Evolutionary conservation across 768 basidiomycete genomes (phyloP).

Genomic region (Cytidiella melzeri): DNA sequence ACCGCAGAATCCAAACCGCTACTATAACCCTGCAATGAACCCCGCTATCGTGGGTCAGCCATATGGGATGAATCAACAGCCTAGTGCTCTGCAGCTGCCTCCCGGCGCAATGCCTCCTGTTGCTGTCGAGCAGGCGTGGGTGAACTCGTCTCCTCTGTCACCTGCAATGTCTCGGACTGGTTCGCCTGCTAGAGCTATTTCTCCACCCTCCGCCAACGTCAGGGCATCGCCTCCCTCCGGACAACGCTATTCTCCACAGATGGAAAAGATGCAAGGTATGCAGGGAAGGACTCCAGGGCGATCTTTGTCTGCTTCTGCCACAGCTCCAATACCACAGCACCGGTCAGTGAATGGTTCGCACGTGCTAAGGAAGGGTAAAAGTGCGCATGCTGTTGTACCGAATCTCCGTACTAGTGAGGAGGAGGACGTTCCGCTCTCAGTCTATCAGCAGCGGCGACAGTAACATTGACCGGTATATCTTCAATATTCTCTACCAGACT

Average conservation of each 20-base stretch:
- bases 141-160: constrained; percentile 26
- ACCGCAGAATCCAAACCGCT: constrained; percentile 20
- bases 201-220: constrained; percentile 24
- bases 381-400: constrained; percentile 50
- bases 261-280: constrained; percentile 23
- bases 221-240: constrained; percentile 44
- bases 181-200: constrained; percentile 19
- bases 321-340: constrained; percentile 34
- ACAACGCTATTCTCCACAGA: constrained; percentile 31
- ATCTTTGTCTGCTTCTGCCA: constrained; percentile 66
- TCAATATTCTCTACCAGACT: neutral
- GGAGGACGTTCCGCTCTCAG: constrained; percentile 74
- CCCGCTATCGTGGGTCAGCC: constrained; percentile 27
- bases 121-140: constrained; percentile 26
- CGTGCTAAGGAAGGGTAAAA: constrained; percentile 50
- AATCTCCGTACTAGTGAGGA: constrained; percentile 52
- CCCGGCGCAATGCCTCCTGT: constrained; percentile 61
- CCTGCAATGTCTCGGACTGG: constrained; percentile 20
- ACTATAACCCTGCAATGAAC: constrained; percentile 33
- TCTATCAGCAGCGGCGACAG: constrained; percentile 69
- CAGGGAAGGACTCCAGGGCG: constrained; percentile 46
- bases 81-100: constrained; percentile 39
- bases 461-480: constrained; percentile 22
- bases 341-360: constrained; percentile 41
- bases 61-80: constrained; percentile 20